Conservation (phyloP, 768 basidiomycete genomes). For the Paxillus involutus region DNA sequence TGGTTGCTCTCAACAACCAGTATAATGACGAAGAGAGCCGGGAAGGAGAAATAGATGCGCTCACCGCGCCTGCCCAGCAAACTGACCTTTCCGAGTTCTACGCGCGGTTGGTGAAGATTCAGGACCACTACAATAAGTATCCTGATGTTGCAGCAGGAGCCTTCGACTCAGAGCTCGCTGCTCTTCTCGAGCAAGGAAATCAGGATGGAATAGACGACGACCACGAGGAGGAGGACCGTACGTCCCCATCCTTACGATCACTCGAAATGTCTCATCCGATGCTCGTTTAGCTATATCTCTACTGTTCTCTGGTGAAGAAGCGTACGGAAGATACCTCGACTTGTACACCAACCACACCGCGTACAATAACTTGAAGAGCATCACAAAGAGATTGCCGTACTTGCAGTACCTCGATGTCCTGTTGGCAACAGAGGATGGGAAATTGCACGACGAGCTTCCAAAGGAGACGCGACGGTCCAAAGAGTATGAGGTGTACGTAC, state of each 20-base stretch:
- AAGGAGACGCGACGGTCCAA: conserved; percentile 67
- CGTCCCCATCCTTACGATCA: conserved; percentile 32
- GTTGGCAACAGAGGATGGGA: conserved; percentile 58
- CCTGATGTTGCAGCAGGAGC: conserved; percentile 82
- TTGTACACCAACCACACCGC: conserved; percentile 84
- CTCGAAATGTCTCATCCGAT: conserved; percentile 8
- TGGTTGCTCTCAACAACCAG: conserved; percentile 60
- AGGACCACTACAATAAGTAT: conserved; percentile 95
- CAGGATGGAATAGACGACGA: conserved; percentile 71
- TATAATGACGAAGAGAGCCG: conserved; percentile 79
- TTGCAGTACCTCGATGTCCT: conserved; percentile 91
- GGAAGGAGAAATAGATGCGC: conserved; percentile 61
- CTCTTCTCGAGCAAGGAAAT: conserved; percentile 75
- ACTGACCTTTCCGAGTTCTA: conserved; percentile 94
- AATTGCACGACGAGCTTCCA: conserved; percentile 67
- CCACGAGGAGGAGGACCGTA: conserved; percentile 82
- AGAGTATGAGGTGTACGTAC: conserved; percentile 75
- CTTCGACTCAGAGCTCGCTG: conserved; percentile 81
- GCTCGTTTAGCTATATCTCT: conserved; percentile 62
- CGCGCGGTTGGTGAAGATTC: conserved; percentile 90
- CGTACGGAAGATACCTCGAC: conserved; percentile 93
- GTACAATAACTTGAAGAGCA: conserved; percentile 87
- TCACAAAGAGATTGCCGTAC: conserved; percentile 83
- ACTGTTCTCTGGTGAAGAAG: conserved; percentile 95
- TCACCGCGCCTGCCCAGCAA: conserved; percentile 58